Percentiles rank a stretch among this genome's conserved stretches.
phyloP scores from a whole-genome alignment of 495 filamentous ascomycete genomes.

The Penicillium fimorum region DNA sequence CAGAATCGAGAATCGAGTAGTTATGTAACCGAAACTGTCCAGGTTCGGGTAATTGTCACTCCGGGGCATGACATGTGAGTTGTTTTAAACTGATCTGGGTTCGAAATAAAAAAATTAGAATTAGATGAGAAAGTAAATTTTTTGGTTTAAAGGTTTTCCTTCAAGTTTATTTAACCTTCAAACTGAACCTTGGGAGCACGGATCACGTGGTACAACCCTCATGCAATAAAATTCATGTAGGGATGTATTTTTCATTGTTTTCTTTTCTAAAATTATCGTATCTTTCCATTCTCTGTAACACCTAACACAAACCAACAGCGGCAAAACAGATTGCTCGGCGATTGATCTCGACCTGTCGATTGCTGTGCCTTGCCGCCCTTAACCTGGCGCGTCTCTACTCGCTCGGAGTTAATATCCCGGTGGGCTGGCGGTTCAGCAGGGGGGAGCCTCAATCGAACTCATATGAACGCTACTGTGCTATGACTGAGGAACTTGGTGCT shows the following conservation, averaged over 20 bases:
- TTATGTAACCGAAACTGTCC: constrained; percentile 16
- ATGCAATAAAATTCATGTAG: background rate
- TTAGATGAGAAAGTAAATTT: background rate
- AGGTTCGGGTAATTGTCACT: constrained; percentile 15
- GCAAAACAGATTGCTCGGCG: constrained; percentile 18
- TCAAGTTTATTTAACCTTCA: background rate
- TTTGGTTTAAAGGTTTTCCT: background rate
- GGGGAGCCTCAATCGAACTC: constrained; percentile 13
- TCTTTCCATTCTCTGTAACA: background rate
- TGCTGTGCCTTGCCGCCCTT: constrained; percentile 37
- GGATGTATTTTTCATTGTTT: too few species aligned
- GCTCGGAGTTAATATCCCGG: constrained; percentile 22
- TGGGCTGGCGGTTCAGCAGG: constrained; percentile 9
- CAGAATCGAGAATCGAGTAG: constrained; percentile 5
- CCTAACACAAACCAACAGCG: constrained; percentile 34
- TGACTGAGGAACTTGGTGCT: constrained; percentile 8
- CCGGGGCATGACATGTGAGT: background rate
- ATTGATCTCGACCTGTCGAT: constrained; percentile 20
- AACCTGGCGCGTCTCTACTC: constrained; percentile 21
- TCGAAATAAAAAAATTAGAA: background rate
- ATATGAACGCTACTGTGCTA: constrained; percentile 16
- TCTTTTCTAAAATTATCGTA: background rate
- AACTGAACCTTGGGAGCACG: background rate
- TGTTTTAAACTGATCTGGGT: background rate
- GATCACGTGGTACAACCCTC: constrained; percentile 3